These are phyloP conservation scores for Agrocybe pediades DNA, from an alignment of 768 basidiomycete genomes.

Conservation along the genomic window DNA sequence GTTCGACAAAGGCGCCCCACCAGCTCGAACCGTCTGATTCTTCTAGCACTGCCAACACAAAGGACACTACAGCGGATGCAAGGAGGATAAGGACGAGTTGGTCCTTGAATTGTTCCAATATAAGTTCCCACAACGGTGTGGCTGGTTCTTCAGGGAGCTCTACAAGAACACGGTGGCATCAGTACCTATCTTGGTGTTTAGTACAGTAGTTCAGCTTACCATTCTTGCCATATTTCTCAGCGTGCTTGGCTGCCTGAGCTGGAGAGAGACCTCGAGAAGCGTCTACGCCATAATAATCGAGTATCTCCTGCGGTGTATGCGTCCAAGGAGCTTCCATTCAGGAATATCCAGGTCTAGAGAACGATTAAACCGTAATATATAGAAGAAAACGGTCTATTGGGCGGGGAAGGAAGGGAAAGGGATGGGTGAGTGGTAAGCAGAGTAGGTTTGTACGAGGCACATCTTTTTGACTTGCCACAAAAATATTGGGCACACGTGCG, in stretches of 20 bases:
- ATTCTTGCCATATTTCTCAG: constrained; percentile 84
- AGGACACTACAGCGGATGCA: constrained; percentile 90
- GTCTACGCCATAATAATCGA: constrained; percentile 75
- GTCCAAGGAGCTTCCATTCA: constrained; percentile 83
- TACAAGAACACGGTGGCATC: constrained; percentile 32
- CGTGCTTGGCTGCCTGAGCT: constrained; percentile 71
- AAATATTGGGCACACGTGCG: constrained; percentile 35
- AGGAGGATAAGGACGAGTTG: constrained; percentile 97
- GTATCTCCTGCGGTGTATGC: constrained; percentile 61
- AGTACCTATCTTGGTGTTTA: constrained; percentile 1
- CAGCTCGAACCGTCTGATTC: constrained; percentile 65
- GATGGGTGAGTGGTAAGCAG: constrained; percentile 17
- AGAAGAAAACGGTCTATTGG: constrained; percentile 5
- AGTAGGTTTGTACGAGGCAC: constrained; percentile 1
- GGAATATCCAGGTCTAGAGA: constrained; percentile 20
- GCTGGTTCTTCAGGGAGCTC: constrained; percentile 91
- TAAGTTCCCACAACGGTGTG: constrained; percentile 91
- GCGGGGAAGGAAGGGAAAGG: constrained; percentile 9
- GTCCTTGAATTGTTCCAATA: constrained; percentile 99
- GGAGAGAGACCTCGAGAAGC: constrained; percentile 60
- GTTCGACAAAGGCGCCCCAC: constrained; percentile 92
- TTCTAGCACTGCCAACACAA: constrained; percentile 89
- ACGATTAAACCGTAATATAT: constrained; percentile 9
- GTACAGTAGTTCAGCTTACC: constrained; percentile 42
- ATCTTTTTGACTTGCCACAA: constrained; percentile 10